Evolutionary conservation across 208 protist genomes (phyloP).

Genomic region (Wallacemonas sp.): DNA sequence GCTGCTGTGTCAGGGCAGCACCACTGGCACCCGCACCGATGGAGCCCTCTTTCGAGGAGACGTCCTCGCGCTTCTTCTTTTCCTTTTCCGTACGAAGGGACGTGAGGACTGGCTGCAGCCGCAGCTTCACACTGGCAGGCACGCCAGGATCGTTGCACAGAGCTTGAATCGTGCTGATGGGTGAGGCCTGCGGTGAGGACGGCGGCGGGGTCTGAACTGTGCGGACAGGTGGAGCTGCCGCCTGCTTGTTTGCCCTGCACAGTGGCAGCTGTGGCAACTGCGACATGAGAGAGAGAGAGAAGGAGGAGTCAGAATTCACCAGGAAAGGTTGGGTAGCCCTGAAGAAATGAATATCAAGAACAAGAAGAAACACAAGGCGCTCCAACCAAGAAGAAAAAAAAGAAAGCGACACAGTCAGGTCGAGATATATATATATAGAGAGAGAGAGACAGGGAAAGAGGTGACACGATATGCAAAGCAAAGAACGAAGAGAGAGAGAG

Average conservation of each 20-base stretch:
- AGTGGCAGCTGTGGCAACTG: slow-evolving; percentile 12
- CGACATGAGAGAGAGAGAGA: slow-evolving; percentile 1
- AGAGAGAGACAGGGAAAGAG: too few species aligned
- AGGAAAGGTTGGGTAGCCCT: too few species aligned
- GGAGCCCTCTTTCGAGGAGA: not conserved
- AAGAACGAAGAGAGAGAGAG: too few species aligned
- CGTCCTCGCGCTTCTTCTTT: not conserved
- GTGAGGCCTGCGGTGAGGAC: not conserved
- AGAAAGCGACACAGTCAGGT: too few species aligned
- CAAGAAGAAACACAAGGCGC: too few species aligned
- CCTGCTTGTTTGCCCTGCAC: not conserved
- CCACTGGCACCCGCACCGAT: not conserved
- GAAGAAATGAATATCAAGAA: too few species aligned
- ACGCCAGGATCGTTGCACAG: slow-evolving; percentile 8
- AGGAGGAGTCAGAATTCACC: too few species aligned
- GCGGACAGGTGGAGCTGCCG: not conserved
- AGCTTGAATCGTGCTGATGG: not conserved
- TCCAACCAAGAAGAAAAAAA: too few species aligned
- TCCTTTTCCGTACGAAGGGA: not conserved
- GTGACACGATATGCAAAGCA: too few species aligned
- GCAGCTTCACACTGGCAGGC: slow-evolving; percentile 12
- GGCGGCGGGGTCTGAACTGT: slow-evolving; percentile 1
- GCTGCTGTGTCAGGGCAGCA: slow-evolving; percentile 6
- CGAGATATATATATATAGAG: too few species aligned
- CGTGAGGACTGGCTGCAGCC: not conserved